A percentile compares a stretch with the other conserved stretches of the same genome.
Conservation (phyloP, 106 monocot genomes). For the Dendrobium chrysotoxum region DNA sequence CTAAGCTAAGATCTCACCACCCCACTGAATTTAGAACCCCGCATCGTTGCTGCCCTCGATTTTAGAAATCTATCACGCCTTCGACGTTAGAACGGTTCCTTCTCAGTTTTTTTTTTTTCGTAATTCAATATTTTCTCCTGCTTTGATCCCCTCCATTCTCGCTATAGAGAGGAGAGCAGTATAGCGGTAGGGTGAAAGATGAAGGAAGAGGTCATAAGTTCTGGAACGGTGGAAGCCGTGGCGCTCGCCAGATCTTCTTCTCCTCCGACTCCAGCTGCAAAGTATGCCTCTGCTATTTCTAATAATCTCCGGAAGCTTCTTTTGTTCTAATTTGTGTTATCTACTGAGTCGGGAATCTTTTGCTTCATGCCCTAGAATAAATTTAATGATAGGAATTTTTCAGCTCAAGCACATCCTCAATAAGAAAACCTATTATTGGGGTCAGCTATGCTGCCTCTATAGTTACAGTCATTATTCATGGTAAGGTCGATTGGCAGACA, state of each 20-base stretch:
- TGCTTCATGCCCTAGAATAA: background rate
- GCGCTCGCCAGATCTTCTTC: conserved; percentile 37
- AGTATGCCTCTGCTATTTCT: conserved; percentile 14
- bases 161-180: background rate
- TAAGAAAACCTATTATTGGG: background rate
- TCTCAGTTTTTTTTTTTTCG: background rate
- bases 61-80: too few species aligned
- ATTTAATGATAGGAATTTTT: background rate
- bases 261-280: conserved; percentile 45
- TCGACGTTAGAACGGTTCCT: too few species aligned
- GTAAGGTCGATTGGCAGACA: background rate
- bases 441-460: background rate
- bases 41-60: too few species aligned
- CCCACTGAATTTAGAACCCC: too few species aligned
- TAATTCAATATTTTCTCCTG: background rate
- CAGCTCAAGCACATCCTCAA: background rate
- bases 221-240: conserved; percentile 34
- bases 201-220: conserved; percentile 53
- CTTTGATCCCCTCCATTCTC: background rate
- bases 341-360: background rate
- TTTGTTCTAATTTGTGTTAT: background rate
- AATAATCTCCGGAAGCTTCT: background rate
- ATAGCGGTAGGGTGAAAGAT: conserved; percentile 13
- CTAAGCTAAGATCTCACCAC: background rate
- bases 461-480: background rate